Conservation (phyloP, 257 asterid species). For the Fraxinus cuspidata region DNA sequence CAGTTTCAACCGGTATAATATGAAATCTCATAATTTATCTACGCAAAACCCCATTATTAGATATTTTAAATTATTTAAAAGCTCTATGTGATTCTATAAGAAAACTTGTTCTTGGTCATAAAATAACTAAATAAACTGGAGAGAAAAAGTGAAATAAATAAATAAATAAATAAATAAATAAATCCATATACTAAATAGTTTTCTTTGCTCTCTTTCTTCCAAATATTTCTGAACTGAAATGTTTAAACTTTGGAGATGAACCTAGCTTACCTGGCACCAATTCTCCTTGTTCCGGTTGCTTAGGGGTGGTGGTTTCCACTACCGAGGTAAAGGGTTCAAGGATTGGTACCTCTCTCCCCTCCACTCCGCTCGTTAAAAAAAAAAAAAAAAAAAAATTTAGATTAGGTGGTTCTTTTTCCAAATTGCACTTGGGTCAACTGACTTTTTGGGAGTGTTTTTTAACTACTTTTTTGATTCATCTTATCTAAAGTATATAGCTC, state of each 20-base stretch:
- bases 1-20: background rate
- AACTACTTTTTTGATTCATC: slow-evolving; percentile 11
- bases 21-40: background rate
- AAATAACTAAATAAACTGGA: background rate
- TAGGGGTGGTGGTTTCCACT: no score
- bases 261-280: slow-evolving; percentile 1
- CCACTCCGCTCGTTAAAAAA: no score
- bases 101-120: background rate
- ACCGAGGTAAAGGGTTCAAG: no score
- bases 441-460: background rate
- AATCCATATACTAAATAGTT: background rate
- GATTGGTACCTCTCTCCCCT: no score
- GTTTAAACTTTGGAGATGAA: background rate
- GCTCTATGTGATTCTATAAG: background rate
- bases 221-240: slow-evolving; percentile 10
- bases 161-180: background rate
- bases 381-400: no score
- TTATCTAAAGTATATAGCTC: background rate
- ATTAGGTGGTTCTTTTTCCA: background rate
- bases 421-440: background rate
- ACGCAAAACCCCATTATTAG: background rate
- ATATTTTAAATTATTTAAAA: background rate
- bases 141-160: background rate
- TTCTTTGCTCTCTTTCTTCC: background rate
- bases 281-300: background rate